phyloP scores from a whole-genome alignment of 179 eudicot species.

The Gypsophila paniculata region DNA sequence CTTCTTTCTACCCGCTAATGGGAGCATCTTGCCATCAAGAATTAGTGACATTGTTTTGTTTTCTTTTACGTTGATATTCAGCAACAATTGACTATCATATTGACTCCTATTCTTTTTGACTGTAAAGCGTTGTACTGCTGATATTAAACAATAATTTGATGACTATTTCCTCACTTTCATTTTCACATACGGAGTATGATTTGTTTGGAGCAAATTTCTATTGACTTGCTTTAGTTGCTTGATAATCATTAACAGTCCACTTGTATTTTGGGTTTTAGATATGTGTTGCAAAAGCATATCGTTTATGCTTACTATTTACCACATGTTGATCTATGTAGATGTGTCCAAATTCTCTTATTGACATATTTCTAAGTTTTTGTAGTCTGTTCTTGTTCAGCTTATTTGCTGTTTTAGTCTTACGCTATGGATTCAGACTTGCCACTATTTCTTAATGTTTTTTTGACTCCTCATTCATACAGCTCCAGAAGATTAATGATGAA shows the following conservation, averaged over 20 bases:
- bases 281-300: background rate
- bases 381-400: too few relatives aligned
- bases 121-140: background rate
- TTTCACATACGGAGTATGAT: background rate
- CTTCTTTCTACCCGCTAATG: background rate
- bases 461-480: constrained; percentile 36
- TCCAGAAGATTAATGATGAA: constrained; percentile 56
- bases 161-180: background rate
- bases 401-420: too few relatives aligned
- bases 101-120: background rate
- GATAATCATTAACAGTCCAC: background rate
- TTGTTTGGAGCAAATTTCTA: background rate
- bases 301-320: background rate
- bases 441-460: background rate
- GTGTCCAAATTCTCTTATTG: background rate
- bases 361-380: background rate
- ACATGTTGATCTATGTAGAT: background rate
- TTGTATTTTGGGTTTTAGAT: background rate
- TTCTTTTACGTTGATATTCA: background rate
- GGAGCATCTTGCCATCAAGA: background rate
- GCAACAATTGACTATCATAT: background rate
- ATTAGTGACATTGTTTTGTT: background rate
- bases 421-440: too few relatives aligned
- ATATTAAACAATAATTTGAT: background rate
- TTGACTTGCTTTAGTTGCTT: background rate